These are phyloP conservation scores for Populus pruinosa DNA, from an alignment of 345 rosid genomes.

Conservation along the genomic window DNA sequence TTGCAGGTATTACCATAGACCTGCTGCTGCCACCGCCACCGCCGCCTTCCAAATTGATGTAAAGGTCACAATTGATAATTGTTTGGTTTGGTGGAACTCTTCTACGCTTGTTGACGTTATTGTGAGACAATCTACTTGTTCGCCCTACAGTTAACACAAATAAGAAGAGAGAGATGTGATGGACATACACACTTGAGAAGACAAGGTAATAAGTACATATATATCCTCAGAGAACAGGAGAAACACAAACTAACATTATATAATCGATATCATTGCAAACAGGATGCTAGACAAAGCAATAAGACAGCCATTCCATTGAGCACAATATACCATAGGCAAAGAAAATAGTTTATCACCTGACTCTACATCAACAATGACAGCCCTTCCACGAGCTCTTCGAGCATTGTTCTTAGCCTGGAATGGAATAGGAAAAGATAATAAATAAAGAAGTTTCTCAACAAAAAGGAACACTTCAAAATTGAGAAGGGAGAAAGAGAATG, in stretches of 20 bases:
- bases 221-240: not conserved
- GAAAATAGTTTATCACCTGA: slow-evolving; percentile 41
- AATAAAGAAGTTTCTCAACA: too few species aligned
- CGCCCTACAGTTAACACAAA: slow-evolving; percentile 21
- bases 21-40: slow-evolving; percentile 16
- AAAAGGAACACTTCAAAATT: not conserved
- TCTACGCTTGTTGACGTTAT: slow-evolving; percentile 40
- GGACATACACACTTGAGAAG: slow-evolving; percentile 7
- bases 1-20: slow-evolving; percentile 33
- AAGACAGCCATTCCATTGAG: not conserved
- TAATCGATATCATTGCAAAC: not conserved
- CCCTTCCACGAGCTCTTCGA: slow-evolving; percentile 39
- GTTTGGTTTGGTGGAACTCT: slow-evolving; percentile 31
- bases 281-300: not conserved
- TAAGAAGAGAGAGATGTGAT: not conserved
- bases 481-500: slow-evolving; percentile 15
- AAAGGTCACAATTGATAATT: slow-evolving; percentile 36
- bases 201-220: not conserved
- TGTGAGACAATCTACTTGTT: slow-evolving; percentile 24
- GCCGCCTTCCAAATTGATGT: slow-evolving; percentile 48
- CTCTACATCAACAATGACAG: slow-evolving; percentile 56
- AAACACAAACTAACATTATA: not conserved
- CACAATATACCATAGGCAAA: not conserved
- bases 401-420: slow-evolving; percentile 76
- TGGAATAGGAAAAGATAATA: not conserved